Percentiles rank a stretch among this genome's conserved stretches.
Evolutionary conservation across 176 grass and related monocot genomes (phyloP).

Genomic region (Tillandsia leiboldiana): DNA sequence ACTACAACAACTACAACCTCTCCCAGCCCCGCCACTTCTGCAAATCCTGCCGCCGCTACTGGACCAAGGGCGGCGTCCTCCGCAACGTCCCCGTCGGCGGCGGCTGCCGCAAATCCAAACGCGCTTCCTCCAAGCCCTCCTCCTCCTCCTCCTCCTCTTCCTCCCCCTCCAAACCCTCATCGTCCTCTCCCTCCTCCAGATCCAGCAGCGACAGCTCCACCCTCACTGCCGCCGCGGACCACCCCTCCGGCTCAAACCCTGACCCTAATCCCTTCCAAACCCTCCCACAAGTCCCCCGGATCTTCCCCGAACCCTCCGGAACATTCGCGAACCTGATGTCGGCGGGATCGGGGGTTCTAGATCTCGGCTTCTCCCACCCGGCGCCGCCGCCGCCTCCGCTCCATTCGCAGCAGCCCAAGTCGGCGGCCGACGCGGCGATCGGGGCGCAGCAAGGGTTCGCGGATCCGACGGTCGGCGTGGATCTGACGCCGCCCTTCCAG

Average conservation of each 20-base stretch:
- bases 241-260: background rate
- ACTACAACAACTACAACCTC: constrained; percentile 98
- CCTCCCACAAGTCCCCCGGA: background rate
- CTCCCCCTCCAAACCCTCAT: no score
- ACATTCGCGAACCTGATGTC: background rate
- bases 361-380: background rate
- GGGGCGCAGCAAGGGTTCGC: background rate
- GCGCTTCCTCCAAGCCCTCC: no score
- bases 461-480: background rate
- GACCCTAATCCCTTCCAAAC: background rate
- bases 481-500: background rate
- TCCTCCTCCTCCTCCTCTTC: no score
- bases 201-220: constrained; percentile 7
- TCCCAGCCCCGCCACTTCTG: constrained; percentile 65
- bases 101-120: constrained; percentile 29
- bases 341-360: background rate
- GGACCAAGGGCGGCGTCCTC: constrained; percentile 57
- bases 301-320: background rate
- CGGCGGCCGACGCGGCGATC: background rate
- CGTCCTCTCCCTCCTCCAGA: background rate
- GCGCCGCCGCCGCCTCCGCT: no score
- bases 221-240: background rate
- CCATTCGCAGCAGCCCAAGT: no score
- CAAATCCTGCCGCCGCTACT: constrained; percentile 57
- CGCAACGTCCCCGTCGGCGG: constrained; percentile 66